These are phyloP conservation scores for Amanita subjunquillea DNA, from an alignment of 768 basidiomycete species.

Conservation along the genomic window DNA sequence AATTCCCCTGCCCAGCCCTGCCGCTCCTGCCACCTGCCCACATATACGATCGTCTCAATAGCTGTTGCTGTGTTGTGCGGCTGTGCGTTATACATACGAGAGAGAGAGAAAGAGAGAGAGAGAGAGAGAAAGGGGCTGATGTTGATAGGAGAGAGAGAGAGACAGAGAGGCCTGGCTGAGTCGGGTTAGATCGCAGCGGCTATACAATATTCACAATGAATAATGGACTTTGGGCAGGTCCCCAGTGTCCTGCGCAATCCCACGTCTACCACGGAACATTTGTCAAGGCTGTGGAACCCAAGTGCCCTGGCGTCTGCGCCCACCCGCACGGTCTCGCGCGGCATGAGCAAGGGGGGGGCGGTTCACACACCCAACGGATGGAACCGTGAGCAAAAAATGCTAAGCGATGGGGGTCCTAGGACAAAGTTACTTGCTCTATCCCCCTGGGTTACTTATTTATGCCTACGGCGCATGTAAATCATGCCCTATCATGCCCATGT, in stretches of 20 bases:
- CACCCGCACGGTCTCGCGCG: slow-evolving; percentile 1
- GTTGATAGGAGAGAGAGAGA: too few relatives aligned
- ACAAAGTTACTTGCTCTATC: neutral
- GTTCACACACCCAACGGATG: neutral
- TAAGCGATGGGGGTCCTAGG: neutral
- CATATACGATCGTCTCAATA: too few relatives aligned
- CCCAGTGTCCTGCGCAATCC: neutral
- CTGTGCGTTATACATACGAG: too few relatives aligned
- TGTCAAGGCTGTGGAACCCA: neutral
- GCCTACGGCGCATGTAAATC: neutral
- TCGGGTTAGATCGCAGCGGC: too few relatives aligned
- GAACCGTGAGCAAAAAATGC: neutral
- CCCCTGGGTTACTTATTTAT: neutral
- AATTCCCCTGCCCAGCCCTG: neutral
- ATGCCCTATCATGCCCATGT: slow-evolving; percentile 1
- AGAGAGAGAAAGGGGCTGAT: too few relatives aligned
- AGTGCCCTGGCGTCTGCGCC: neutral
- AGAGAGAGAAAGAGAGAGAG: too few relatives aligned
- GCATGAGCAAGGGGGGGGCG: neutral
- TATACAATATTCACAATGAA: too few relatives aligned
- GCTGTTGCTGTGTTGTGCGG: too few relatives aligned
- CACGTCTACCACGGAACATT: neutral
- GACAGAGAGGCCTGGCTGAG: too few relatives aligned
- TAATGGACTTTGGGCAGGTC: neutral
- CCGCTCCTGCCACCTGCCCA: neutral